phyloP scores from a whole-genome alignment of 257 asterid species.

The Striga asiatica region DNA sequence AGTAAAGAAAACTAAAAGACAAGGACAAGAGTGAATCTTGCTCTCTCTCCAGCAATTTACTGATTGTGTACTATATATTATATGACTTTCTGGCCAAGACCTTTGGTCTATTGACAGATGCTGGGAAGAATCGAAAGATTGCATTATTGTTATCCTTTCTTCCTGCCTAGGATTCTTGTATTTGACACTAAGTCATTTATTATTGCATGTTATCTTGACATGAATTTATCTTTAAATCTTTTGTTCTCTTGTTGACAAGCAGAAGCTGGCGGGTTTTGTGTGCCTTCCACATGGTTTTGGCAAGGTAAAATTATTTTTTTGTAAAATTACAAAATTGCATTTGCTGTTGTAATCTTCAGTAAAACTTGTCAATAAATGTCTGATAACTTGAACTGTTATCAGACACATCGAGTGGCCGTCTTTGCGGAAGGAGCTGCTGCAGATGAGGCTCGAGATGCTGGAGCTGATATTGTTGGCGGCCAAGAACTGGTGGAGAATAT shows the following conservation, averaged over 20 bases:
- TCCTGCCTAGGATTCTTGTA: too few relatives aligned
- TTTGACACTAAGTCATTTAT: background rate
- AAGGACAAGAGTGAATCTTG: background rate
- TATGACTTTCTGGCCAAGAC: too few relatives aligned
- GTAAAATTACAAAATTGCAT: background rate
- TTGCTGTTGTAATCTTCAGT: conserved; percentile 14
- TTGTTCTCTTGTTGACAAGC: conserved; percentile 28
- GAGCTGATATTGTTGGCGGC: conserved; percentile 93
- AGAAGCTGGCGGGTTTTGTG: conserved; percentile 74
- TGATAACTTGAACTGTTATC: conserved; percentile 22
- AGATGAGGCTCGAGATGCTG: conserved; percentile 89
- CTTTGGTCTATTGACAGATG: too few relatives aligned
- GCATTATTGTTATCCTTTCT: too few relatives aligned
- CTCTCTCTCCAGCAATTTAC: too few relatives aligned
- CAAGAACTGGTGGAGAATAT: conserved; percentile 76
- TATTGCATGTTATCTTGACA: conserved; percentile 5
- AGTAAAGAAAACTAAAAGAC: background rate
- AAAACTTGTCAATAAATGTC: too few relatives aligned
- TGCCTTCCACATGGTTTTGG: conserved; percentile 91
- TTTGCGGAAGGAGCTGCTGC: conserved; percentile 99
- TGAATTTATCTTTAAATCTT: background rate
- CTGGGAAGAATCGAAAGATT: too few relatives aligned
- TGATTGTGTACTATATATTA: too few relatives aligned
- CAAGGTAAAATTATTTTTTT: conserved; percentile 42
- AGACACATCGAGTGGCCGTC: conserved; percentile 75